Evolutionary conservation across 2,329 filamentous ascomycete species (phyloP), one percentile per base, ranked within the genome.

Genomic region (Eutypella sp.): DNA sequence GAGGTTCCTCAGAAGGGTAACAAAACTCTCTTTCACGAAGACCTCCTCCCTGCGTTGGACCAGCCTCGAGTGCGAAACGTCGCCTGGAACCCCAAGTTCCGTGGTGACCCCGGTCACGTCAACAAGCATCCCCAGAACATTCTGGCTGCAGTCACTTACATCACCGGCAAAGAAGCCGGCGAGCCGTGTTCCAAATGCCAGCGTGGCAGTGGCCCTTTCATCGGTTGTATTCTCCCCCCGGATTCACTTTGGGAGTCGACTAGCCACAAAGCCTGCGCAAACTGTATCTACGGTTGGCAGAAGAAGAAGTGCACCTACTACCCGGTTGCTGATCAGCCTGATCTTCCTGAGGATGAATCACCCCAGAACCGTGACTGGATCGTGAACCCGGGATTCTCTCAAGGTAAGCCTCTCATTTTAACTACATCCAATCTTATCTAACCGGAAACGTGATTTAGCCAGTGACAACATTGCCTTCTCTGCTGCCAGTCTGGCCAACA

Each of bases 101-200:
- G 46, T 2, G 43, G 46, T 18, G 49, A 49, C n/a, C 24, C 45
- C 48, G 24, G 39, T 51, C 24, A 53, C 40, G 4, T 42, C 5
- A 49, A 53, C 45, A 42, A 46, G 11, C 41, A 33, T 6, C 1
- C 1, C 23, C 27, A 44, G 3, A 45, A 47, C 18, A 11, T 42
- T 6, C 10, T 36, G 2, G 44, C 47, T 5, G 37, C 40, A 2
- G 27, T 41, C 9, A 41, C 42, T 2, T 47, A 49, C 37, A 25
- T 42, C 11, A 45, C 48, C 1, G 49, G 49, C 3, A 27, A 37
- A 5, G 18, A 22, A 23, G 44, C 47, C 10, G 33, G 18, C 2
- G 18, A 31, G 2, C 44, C 44, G 10, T 52, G 49, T 31, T 2
- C 8, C 2, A 18, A 11, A 0, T 52, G 49, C 40, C 39, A 41